phyloP scores from a whole-genome alignment of 495 filamentous ascomycete genomes.

The Aspergillus ostianus region DNA sequence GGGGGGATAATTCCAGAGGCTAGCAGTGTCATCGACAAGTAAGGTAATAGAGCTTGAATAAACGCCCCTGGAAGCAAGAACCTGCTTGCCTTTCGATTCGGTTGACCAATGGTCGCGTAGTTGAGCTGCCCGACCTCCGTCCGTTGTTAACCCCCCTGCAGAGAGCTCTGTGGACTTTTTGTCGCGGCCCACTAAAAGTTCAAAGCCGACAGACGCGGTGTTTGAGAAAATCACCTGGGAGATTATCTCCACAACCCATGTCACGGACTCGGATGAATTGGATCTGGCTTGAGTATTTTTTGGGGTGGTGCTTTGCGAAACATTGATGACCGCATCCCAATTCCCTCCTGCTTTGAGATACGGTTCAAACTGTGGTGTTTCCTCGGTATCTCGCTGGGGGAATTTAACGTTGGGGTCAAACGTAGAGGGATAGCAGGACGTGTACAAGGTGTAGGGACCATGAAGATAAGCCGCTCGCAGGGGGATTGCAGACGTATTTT shows the following conservation, averaged over 20 bases:
- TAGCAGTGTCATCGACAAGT: conserved; percentile 80
- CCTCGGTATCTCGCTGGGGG: conserved; percentile 57
- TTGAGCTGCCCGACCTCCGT: conserved; percentile 57
- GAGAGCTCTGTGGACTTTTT: conserved; percentile 73
- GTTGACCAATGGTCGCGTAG: conserved; percentile 64
- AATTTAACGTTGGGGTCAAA: conserved; percentile 78
- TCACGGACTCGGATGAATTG: conserved; percentile 51
- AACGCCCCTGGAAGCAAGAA: conserved; percentile 64
- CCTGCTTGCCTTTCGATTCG: conserved; percentile 48
- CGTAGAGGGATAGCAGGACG: conserved; percentile 74
- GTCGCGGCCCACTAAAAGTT: conserved; percentile 81
- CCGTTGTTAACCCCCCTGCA: conserved; percentile 44
- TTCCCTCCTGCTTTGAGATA: conserved; percentile 90
- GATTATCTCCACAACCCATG: conserved; percentile 89
- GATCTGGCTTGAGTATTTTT: conserved; percentile 2
- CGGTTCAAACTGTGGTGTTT: conserved; percentile 85
- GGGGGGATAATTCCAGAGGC: conserved; percentile 86
- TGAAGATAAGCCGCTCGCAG: conserved; percentile 93
- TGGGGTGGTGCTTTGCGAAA: conserved; percentile 32
- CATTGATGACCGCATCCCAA: conserved; percentile 73
- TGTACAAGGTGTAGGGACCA: conserved; percentile 88
- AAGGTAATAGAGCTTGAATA: conserved; percentile 75
- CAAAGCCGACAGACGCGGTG: conserved; percentile 85
- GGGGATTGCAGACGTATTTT: conserved; percentile 86
- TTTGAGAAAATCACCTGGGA: conserved; percentile 90